Base-by-base conservation (phyloP, 371 early-diverging fungal species). In the Gilbertella persicaria region DNA sequence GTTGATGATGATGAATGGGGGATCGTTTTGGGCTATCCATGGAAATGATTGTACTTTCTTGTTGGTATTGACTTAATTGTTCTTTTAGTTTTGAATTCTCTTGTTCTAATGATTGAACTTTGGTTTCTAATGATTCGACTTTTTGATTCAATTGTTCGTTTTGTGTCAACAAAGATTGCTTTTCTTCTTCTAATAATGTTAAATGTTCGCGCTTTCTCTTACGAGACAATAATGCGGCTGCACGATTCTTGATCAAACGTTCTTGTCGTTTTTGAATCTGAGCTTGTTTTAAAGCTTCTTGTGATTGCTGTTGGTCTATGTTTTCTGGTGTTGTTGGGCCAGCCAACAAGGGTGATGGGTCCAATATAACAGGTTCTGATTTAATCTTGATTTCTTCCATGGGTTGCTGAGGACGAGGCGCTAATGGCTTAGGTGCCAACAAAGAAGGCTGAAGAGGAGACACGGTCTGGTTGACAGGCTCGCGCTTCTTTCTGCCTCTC, bases 171-270 rank as follows among this genome's bases (percentile, higher is more conserved):
- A 77, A 47, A 12, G 58, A 35, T 41, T 67, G 48, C 21, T 58
- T 56, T 44, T 29, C 52, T 19, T 75, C 69, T 62, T 95, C 95
- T 1, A 95, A 77, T 12, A 79, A 69, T 23, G 69, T 78, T 49
- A 92, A 62, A 45, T 93, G 92, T 45, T 95, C 93, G 20, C 93
- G 85, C 69, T 92, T 91, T 46, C 93, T 86, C 71, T 92, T 92
- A 33, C 95, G 82, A n/a, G 92, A 92, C 53, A 90, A 71, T 35
- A 92, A 70, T 2, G 95, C 95, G 0, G 93, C 92, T 6, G 92
- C 94, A 17, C 95, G 82, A 68, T 95, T 95, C 71, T 92, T 93
- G 50, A 93, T 91, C 62, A 93, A 62, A 19, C 95, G 80, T 62
- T 92, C 92, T 56, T 93, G 91, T 21, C 89, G 78, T 67, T 93